Conservation (phyloP, 1,139 yeast species). For the Pneumocystis jirovecii region DNA sequence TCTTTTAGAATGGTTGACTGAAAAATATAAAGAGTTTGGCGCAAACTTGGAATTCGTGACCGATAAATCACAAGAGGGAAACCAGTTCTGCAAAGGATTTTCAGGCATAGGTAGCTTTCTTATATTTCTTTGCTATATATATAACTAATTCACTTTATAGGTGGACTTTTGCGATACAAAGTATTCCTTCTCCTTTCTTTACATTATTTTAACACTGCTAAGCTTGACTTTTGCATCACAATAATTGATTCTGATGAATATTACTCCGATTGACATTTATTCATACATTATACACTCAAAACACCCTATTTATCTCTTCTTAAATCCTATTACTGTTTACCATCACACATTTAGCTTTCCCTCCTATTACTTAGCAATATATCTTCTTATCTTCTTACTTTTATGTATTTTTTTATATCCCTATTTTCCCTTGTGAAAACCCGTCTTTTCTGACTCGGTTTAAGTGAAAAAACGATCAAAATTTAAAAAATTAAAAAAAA, state of each 20-base stretch:
- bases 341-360: no score
- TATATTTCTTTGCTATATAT: neutral
- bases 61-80: slow-evolving; percentile 94
- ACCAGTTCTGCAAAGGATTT: slow-evolving; percentile 91
- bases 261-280: neutral
- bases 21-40: slow-evolving; percentile 84
- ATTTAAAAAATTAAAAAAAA: neutral
- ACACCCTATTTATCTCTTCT: neutral
- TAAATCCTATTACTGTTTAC: no score
- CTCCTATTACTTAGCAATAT: neutral
- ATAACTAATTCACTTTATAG: neutral
- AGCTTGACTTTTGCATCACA: neutral
- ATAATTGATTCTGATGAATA: neutral
- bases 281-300: neutral
- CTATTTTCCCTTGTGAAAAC: neutral
- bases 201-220: neutral
- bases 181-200: neutral
- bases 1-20: slow-evolving; percentile 93
- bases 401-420: neutral
- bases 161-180: neutral
- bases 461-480: neutral
- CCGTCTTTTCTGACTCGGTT: neutral
- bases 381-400: neutral
- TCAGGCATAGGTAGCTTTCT: slow-evolving; percentile 72
- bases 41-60: slow-evolving; percentile 92